Evolutionary conservation across 306 rosid species (phyloP), one percentile per base, ranked within the genome.

Genomic region (Mucuna pruriens): DNA sequence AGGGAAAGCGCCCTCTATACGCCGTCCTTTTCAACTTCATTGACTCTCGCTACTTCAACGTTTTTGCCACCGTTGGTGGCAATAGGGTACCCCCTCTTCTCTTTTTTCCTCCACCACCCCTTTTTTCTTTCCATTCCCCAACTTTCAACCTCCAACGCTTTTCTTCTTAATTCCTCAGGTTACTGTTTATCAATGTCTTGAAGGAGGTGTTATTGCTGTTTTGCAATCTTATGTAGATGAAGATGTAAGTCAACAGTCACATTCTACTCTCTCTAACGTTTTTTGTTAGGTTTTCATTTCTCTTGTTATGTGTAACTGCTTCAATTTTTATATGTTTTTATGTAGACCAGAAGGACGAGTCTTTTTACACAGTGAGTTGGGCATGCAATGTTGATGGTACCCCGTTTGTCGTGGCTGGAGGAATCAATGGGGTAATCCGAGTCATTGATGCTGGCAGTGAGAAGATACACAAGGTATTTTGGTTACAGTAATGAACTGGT

Each of bases 321-420:
- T 70, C 77, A 84, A 83, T 34, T 79, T 76, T 67, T 29, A 79
- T 80, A 76, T 84, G 58, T 75, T 88, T 49, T 67, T 85, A 36
- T 88, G 92, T 90, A 84, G 90, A 89, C 83, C 98, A 95, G 99
- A 95, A 93, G 97, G 98, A 95, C 75, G 99, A 95, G 83, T 93
- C 99, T 33, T 95, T 95, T 85, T 95, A 93, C 92, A 93, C 99
- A 65, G 97, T 89, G 76, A 95, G 93, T 79, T 95, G 99, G 99
- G 99, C 99, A 10, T 88, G 94, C 86, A 82, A 80, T 61, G 67
- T 64, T 12, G 89, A 95, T 80, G 98, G 99, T 54, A 68, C 77
- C 44, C 97, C 99, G 0, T 80, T 86, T 83, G 89, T 86, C 45
- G 97, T 95, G 79, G 98, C 98, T 65, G 99, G 98, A 81, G 99